A percentile compares a stretch with the other conserved stretches of the same genome.
These are phyloP conservation scores for Phytopythium mirpurense DNA, from an alignment of 352 stramenopile species.

Conservation along the genomic window DNA sequence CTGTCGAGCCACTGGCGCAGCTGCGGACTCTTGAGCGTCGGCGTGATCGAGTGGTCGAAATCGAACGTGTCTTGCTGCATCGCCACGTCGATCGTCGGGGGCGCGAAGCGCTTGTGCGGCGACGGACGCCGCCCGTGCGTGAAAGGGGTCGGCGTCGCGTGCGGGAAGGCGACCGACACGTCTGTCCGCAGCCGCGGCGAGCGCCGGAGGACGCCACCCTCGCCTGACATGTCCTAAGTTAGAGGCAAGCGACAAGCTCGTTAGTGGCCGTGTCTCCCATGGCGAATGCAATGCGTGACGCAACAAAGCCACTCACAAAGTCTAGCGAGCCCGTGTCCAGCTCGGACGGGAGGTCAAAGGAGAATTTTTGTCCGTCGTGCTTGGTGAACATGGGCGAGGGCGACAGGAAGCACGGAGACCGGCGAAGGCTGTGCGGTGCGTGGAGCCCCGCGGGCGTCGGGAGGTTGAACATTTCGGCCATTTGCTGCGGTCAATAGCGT, in stretches of 20 bases:
- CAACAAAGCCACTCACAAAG: conserved; percentile 62
- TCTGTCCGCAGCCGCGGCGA: conserved; percentile 78
- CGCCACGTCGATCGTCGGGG: conserved; percentile 73
- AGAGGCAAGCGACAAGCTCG: too few species aligned
- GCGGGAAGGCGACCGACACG: conserved; percentile 80
- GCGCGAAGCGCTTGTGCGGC: conserved; percentile 66
- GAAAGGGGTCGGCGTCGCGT: conserved; percentile 42
- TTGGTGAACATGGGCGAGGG: conserved; percentile 57
- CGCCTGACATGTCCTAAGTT: conserved; percentile 65
- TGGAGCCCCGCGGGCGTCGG: conserved; percentile 58
- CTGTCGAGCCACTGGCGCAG: conserved; percentile 78
- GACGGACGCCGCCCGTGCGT: conserved; percentile 41
- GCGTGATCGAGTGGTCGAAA: conserved; percentile 81
- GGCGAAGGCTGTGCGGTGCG: conserved; percentile 59
- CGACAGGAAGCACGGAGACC: conserved; percentile 72
- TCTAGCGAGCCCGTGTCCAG: conserved; percentile 68
- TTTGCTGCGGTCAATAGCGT: conserved; percentile 37
- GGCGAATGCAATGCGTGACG: too few species aligned
- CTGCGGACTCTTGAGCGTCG: conserved; percentile 85
- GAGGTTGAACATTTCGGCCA: conserved; percentile 80
- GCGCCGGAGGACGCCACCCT: conserved; percentile 59
- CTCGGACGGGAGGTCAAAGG: conserved; percentile 73
- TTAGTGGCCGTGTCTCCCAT: too few species aligned
- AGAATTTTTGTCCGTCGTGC: conserved; percentile 74
- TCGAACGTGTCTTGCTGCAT: conserved; percentile 81